Evolutionary conservation across 2,329 filamentous ascomycete species (phyloP).

Genomic region (Cytospora piceicola): DNA sequence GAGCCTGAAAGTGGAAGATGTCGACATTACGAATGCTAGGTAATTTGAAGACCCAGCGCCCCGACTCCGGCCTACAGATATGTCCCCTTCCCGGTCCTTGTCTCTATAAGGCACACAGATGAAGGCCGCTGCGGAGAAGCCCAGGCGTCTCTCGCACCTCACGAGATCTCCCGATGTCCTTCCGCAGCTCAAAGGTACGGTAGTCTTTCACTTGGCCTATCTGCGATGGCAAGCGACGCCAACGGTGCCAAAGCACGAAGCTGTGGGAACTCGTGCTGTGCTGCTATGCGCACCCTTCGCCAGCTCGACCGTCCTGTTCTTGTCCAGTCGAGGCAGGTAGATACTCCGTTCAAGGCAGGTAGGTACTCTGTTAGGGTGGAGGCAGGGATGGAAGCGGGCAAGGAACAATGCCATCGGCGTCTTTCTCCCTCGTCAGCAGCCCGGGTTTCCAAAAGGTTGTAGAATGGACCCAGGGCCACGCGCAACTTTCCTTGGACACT

Average conservation of each 20-base stretch:
- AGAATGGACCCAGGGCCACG: not conserved
- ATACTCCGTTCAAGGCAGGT: not conserved
- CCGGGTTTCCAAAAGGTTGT: not conserved
- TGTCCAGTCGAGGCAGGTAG: not conserved
- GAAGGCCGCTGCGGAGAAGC: not conserved
- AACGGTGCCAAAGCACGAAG: not conserved
- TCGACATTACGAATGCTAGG: not conserved
- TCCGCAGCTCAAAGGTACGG: not conserved
- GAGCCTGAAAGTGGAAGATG: not conserved
- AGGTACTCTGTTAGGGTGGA: not conserved
- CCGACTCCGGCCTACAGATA: not conserved
- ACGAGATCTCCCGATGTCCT: not conserved
- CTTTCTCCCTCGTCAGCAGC: constrained; percentile 41
- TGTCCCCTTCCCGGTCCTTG: not conserved
- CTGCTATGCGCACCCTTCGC: not conserved
- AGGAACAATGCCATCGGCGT: not conserved
- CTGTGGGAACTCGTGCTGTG: not conserved
- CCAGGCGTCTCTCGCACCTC: not conserved
- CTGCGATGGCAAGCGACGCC: not conserved
- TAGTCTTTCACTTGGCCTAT: not conserved
- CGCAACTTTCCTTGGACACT: not conserved
- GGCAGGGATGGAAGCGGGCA: not conserved
- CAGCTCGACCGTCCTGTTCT: not conserved
- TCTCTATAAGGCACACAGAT: not conserved
- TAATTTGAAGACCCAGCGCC: not conserved